Conservation (phyloP, 495 filamentous ascomycete genomes). For the Sordaria brevicollis region DNA sequence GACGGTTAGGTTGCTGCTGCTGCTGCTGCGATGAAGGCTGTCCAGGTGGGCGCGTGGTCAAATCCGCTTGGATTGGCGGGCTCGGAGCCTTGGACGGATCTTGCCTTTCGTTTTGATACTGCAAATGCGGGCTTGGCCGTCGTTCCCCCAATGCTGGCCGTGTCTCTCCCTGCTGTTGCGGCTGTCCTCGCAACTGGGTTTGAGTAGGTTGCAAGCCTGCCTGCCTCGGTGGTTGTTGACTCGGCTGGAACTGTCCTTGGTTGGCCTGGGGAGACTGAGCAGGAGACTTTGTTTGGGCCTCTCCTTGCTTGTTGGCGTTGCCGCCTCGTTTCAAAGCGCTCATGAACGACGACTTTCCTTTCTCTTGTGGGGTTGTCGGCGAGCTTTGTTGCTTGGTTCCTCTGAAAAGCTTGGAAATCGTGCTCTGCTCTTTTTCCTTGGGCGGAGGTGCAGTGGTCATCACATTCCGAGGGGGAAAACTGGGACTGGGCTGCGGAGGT, state of each 20-base stretch:
- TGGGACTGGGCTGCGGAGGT: background rate
- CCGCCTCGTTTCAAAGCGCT: conserved; percentile 21
- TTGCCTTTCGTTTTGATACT: conserved; percentile 4
- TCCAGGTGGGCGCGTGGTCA: background rate
- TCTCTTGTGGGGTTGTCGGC: conserved; percentile 12
- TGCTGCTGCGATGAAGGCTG: conserved; percentile 1
- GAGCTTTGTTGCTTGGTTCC: conserved; percentile 13
- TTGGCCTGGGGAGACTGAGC: conserved; percentile 5
- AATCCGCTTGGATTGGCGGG: background rate
- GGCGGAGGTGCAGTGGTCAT: conserved; percentile 1
- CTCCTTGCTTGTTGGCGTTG: conserved; percentile 17
- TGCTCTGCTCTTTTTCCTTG: conserved; percentile 21
- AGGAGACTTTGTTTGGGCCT: conserved; percentile 1
- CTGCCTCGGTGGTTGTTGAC: conserved; percentile 2
- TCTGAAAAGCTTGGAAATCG: conserved; percentile 23
- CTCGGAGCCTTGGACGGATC: background rate
- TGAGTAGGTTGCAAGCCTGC: background rate
- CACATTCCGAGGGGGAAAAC: background rate
- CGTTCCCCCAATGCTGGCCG: background rate
- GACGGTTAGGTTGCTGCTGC: conserved; percentile 1
- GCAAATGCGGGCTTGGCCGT: background rate
- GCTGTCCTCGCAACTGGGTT: background rate
- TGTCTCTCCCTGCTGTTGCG: conserved; percentile 2
- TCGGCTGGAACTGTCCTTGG: conserved; percentile 7
- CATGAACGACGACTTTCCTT: conserved; percentile 20